These are phyloP conservation scores for Gynochthodes officinalis DNA, from an alignment of 257 asterid genomes.

Conservation along the genomic window DNA sequence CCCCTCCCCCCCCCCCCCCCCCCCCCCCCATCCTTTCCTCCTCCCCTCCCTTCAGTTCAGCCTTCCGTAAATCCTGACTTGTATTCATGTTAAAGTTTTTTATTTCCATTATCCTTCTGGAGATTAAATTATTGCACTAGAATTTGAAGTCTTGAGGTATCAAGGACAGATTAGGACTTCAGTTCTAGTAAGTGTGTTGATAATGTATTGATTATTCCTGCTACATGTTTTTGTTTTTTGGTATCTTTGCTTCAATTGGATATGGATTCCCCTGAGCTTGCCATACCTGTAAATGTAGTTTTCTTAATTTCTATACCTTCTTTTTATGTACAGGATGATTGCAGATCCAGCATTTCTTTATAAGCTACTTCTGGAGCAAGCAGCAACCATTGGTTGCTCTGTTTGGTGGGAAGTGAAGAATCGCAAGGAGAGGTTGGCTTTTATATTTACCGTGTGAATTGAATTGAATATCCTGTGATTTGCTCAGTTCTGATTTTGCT, in stretches of 20 bases:
- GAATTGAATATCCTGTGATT: neutral
- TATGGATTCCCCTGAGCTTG: neutral
- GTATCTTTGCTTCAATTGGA: neutral
- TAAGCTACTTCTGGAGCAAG: slow-evolving; percentile 88
- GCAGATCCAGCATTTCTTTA: slow-evolving; percentile 93
- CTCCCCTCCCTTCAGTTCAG: no score
- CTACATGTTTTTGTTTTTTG: neutral
- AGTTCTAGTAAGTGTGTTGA: neutral
- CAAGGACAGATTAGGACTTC: neutral
- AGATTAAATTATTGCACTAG: neutral
- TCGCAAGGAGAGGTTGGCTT: slow-evolving; percentile 89
- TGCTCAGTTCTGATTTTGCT: slow-evolving; percentile 13
- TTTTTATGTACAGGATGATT: slow-evolving; percentile 66
- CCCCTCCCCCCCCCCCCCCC: no score
- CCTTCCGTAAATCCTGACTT: no score
- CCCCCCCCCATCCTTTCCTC: no score
- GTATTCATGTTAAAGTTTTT: neutral
- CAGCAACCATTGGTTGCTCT: slow-evolving; percentile 86
- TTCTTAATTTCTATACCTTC: slow-evolving; percentile 15
- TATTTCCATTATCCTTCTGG: neutral
- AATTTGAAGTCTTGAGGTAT: neutral
- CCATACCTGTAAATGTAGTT: neutral
- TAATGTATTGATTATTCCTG: neutral
- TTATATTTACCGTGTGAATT: neutral
- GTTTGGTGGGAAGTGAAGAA: slow-evolving; percentile 90